Evolutionary conservation across 345 rosid genomes (phyloP), one percentile per base, ranked within the genome.

Genomic region (Streptanthus diversifolius): DNA sequence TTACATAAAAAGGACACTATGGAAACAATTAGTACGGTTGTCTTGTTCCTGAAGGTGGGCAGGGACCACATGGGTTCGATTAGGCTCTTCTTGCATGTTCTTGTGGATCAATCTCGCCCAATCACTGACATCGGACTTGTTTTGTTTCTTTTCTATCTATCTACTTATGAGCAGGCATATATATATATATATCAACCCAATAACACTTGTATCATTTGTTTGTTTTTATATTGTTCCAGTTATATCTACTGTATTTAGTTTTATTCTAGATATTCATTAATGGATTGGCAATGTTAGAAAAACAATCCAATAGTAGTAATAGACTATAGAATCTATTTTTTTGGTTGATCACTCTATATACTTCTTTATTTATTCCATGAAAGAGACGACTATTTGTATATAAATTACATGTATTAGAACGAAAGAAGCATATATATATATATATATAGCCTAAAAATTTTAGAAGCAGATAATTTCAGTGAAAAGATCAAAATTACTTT

Each of bases 11-110:
- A 29, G 12, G 32, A 43, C 63, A 27, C 14, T 9, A 3, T 11
- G 52, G 21, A 44, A 3, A 6, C 25, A n/a, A 45, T 15, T 11
- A 44, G 8, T 11, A 58, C 8, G 57, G 37, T 15, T 47, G 66
- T 47, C 74, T 11, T 58, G 25, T 47, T 36, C 21, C 5, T 35
- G 19, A n/a, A 59, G 18, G 14, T 35, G 59, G 17, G 6, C 59
- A 24, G 14, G 14, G 7, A n/a, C 18, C 57, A 45, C 66, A 59
- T 70, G 74, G 58, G 37, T 70, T 59, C 21, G 66, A 57, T 44
- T 21, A 35, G 51, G 24, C 36, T 13, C 18, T 22, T 24, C 45
- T 53, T 40, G 21, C 24, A 8, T 57, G 12, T 19, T 56, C 5
- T 57, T 15, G 37, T 70, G 36, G 43, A 70, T 59, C 37, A 25